Base-by-base conservation (phyloP, 1,139 yeast species). In the Nadsonia commutata region DNA sequence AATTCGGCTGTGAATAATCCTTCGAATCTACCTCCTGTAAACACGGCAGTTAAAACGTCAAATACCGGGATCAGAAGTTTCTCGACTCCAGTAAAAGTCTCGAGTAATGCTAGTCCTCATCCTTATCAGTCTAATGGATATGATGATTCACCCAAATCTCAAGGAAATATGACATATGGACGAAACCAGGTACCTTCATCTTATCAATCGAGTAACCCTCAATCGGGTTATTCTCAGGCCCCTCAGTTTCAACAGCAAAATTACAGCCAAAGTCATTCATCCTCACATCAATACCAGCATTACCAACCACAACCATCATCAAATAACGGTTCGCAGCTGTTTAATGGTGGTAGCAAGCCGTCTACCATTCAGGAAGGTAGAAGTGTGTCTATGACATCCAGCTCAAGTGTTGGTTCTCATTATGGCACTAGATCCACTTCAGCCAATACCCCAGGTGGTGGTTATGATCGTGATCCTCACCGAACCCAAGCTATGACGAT, bases 401-500 rank as follows among this genome's bases (percentile, higher is more conserved):
- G 23, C 13, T 17, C 40, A 17, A 27, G 33, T 21, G 40, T 17
- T 31, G 41, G 42, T 6, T 38, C 43, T 18, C 5, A 9, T 16
- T 22, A 36, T n/a, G 23, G 42, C 42, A 38, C 33, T 3, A 27
- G 33, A 13, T 16, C 33, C n/a, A 27, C 41, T 44, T 17, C 40
- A 13, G 5, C 39, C 33, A 20, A 21, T 16, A 18, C 42, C 21
- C 9, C 37, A 36, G 33, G 44, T 16, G 42, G 40, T 23, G 38
- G 48, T 3, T 49, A 45, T 41, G 54, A 53, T 38, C 51, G 56
- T 3, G 56, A 49, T 8, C 43, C 43, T 20, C 47, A 50, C 2
- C 41, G n/a, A n/a, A n/a, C n/a, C n/a, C n/a, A n/a, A n/a, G 51
- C 51, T 18, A 54, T 52, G 51, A 56, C 60, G 3, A 40, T 53